Evolutionary conservation across 345 rosid genomes (phyloP).

Genomic region (Eucalyptus sideroxylon): DNA sequence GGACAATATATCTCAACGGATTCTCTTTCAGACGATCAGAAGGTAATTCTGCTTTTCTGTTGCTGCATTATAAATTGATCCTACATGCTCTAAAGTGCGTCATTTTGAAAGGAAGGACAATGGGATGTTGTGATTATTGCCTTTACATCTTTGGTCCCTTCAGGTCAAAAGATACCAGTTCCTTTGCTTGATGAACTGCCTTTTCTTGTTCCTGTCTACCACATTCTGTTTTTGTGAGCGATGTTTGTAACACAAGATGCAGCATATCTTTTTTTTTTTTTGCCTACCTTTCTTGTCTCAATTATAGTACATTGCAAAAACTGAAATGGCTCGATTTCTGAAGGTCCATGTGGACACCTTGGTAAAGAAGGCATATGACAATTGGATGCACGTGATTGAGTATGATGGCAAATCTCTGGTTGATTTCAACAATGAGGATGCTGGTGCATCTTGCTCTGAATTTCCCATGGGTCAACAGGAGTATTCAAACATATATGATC

Average conservation of each 20-base stretch:
- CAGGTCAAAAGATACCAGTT: background rate
- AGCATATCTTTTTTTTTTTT: background rate
- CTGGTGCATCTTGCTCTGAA: constrained; percentile 16
- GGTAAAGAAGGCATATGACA: constrained; percentile 97
- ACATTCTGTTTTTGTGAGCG: background rate
- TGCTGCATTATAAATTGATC: background rate
- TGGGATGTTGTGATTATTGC: background rate
- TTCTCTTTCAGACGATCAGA: constrained; percentile 77
- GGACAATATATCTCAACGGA: constrained; percentile 57
- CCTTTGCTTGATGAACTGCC: background rate
- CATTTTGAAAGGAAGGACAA: background rate
- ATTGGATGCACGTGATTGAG: constrained; percentile 84
- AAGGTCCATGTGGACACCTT: constrained; percentile 72
- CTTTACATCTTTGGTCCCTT: background rate
- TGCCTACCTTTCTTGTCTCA: background rate
- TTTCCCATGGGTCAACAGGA: constrained; percentile 8
- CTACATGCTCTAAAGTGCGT: background rate
- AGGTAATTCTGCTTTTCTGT: constrained; percentile 26
- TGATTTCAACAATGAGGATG: constrained; percentile 31
- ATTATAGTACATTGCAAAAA: background rate
- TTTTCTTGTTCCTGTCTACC: background rate
- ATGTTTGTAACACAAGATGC: background rate
- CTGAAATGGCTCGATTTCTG: background rate
- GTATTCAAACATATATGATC: constrained; percentile 25
- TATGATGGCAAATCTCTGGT: constrained; percentile 76